phyloP scores from a whole-genome alignment of 169 alveolate species.

The Cryptosporidium canis region DNA sequence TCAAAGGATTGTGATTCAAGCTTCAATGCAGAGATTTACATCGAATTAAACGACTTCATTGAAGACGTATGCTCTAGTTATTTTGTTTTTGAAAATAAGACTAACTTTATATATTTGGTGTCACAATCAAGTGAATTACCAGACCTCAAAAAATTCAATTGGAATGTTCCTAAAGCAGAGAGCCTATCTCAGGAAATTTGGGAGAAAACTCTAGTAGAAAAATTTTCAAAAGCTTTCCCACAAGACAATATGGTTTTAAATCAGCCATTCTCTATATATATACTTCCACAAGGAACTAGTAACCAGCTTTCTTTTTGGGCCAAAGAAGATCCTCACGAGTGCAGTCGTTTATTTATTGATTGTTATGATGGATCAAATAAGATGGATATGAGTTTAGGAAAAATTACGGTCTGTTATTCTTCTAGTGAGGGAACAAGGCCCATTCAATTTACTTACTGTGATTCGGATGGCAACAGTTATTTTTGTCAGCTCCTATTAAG shows the following conservation, averaged over 20 bases:
- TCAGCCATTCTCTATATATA: neutral
- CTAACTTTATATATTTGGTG: neutral
- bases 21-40: neutral
- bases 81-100: slow-evolving; percentile 15
- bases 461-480: neutral
- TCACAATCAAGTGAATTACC: neutral
- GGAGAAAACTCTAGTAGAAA: slow-evolving; percentile 10
- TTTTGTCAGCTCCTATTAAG: neutral
- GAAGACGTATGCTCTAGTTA: neutral
- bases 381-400: neutral
- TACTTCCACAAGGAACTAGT: neutral
- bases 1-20: neutral
- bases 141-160: neutral
- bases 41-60: neutral
- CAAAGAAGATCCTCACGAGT: neutral
- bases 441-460: neutral
- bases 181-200: neutral
- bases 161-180: neutral
- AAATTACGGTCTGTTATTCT: neutral
- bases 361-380: neutral
- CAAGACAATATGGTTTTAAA: neutral
- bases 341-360: neutral
- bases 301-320: slow-evolving; percentile 32
- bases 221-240: neutral
- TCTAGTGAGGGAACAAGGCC: neutral